Conservation (phyloP, 1,284 basidiomycete genomes). For the Xerocomus amazonicus region DNA sequence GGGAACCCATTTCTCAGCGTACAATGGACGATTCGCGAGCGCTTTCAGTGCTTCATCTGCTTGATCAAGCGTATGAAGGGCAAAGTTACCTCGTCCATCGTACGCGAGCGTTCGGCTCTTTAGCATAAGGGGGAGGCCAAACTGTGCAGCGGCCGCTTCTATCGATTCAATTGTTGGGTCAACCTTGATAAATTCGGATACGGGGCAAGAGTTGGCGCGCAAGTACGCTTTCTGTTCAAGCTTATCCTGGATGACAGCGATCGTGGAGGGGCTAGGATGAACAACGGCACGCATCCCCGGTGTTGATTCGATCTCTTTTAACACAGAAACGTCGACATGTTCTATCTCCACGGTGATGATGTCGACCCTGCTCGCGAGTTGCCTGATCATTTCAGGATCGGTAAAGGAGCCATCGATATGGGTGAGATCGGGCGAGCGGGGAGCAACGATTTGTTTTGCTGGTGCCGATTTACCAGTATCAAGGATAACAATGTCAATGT, state of each 20-base stretch:
- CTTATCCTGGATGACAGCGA: slow-evolving; percentile 95
- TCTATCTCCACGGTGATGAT: slow-evolving; percentile 97
- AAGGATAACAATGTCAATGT: slow-evolving; percentile 85
- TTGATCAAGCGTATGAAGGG: slow-evolving; percentile 58
- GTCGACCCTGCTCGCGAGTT: slow-evolving; percentile 81
- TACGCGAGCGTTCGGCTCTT: slow-evolving; percentile 95
- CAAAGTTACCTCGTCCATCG: slow-evolving; percentile 93
- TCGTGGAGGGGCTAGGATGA: slow-evolving; percentile 83
- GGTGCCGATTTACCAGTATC: slow-evolving; percentile 80
- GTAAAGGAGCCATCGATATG: slow-evolving; percentile 93
- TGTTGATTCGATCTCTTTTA: slow-evolving; percentile 59
- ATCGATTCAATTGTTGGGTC: slow-evolving; percentile 59
- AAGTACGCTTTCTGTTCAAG: slow-evolving; percentile 86
- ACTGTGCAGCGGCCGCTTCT: slow-evolving; percentile 44
- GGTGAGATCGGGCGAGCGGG: slow-evolving; percentile 42
- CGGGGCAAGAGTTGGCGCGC: slow-evolving; percentile 54
- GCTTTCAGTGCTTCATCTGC: slow-evolving; percentile 62
- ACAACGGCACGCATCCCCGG: slow-evolving; percentile 53
- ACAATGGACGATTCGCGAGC: slow-evolving; percentile 69
- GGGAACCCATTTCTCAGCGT: slow-evolving; percentile 92
- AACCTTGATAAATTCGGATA: slow-evolving; percentile 71
- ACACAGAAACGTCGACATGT: slow-evolving; percentile 83
- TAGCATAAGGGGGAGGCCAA: slow-evolving; percentile 93
- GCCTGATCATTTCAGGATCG: slow-evolving; percentile 75
- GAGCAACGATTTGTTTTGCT: slow-evolving; percentile 85